phyloP scores from a whole-genome alignment of 1,284 basidiomycete species.

The Athelia sp. region DNA sequence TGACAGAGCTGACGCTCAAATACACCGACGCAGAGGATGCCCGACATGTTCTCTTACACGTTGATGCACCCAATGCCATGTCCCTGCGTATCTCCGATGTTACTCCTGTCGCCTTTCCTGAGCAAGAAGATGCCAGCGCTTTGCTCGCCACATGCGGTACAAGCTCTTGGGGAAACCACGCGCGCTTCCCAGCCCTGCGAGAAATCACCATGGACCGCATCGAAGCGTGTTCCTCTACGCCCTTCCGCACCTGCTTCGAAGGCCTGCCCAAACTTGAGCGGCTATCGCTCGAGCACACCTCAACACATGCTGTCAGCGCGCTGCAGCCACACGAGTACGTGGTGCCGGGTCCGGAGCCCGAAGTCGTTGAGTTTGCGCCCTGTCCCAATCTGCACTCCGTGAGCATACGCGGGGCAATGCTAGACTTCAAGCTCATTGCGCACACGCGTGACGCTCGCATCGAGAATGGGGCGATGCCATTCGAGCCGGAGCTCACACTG shows the following conservation, averaged over 20 bases:
- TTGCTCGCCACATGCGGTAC: conserved; percentile 30
- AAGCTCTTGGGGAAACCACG: conserved; percentile 14
- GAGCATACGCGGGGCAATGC: background rate
- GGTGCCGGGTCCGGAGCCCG: conserved; percentile 23
- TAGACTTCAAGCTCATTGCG: background rate
- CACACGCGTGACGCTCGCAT: background rate
- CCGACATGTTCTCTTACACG: conserved; percentile 26
- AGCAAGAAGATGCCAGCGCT: conserved; percentile 29
- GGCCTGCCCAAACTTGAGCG: conserved; percentile 23
- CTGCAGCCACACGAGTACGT: conserved; percentile 20
- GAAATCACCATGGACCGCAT: conserved; percentile 27
- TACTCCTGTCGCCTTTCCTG: conserved; percentile 30
- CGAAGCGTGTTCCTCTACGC: conserved; percentile 21
- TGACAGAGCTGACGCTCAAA: conserved; percentile 31
- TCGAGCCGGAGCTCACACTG: background rate
- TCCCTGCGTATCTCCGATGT: conserved; percentile 33
- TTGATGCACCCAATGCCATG: conserved; percentile 30
- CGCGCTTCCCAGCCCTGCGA: conserved; percentile 28
- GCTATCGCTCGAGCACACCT: conserved; percentile 28
- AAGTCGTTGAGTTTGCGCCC: conserved; percentile 21
- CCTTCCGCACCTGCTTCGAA: conserved; percentile 25
- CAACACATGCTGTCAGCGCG: conserved; percentile 23
- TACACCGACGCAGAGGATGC: conserved; percentile 33
- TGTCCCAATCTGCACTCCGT: background rate
- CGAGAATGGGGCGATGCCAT: background rate